Evolutionary conservation across 768 basidiomycete genomes (phyloP).

Genomic region (Glaciozyma martinii): DNA sequence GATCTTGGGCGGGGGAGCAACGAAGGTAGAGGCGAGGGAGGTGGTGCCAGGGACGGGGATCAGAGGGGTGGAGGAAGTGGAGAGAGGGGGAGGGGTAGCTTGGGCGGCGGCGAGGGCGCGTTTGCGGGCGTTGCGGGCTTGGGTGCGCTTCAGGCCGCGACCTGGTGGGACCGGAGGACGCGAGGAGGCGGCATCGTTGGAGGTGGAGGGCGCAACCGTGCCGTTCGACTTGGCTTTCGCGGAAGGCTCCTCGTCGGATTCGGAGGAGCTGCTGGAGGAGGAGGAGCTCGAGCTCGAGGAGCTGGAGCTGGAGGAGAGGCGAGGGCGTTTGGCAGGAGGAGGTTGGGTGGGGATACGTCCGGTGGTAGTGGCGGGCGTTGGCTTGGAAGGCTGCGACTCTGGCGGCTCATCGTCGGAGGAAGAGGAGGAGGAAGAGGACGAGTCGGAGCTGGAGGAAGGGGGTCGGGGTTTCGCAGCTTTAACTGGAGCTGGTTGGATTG

Average conservation of each 20-base stretch:
- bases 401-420: background rate
- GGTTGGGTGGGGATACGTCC: background rate
- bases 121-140: conserved; percentile 23
- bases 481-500: background rate
- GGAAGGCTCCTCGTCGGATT: conserved; percentile 1
- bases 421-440: background rate
- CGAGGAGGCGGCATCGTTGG: background rate
- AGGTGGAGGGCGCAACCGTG: background rate
- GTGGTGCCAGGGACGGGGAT: background rate
- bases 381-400: background rate
- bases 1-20: background rate
- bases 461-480: no score
- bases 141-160: background rate
- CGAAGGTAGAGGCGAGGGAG: background rate
- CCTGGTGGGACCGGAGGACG: conserved; percentile 12
- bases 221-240: background rate
- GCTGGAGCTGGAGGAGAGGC: background rate
- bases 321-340: background rate
- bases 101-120: background rate
- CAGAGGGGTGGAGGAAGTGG: background rate
- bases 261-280: conserved; percentile 6
- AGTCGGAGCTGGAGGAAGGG: conserved; percentile 5
- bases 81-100: background rate
- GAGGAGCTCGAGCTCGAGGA: background rate
- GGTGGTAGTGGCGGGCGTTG: background rate